Base-by-base conservation (phyloP, 345 rosid species). In the Eucalyptus marginata region DNA sequence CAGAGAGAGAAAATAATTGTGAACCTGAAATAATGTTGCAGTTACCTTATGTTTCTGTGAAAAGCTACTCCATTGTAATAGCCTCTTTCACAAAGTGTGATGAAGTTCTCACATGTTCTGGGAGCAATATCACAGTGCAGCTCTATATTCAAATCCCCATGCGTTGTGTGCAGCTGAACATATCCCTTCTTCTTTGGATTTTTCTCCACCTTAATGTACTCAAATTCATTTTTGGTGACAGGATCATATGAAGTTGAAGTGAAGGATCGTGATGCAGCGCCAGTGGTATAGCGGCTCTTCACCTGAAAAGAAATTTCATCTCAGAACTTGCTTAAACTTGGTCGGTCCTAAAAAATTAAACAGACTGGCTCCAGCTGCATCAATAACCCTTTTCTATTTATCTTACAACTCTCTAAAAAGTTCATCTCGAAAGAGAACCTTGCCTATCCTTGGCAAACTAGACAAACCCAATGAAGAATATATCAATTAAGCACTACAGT, bases 101-200 rank as follows among this genome's bases (percentile, higher is more conserved):
- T 90, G 92, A 98, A 98, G 93, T 96, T 97, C 94, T 98, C 97
- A 86, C 98, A 96, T 54, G 99, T 86, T 92, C 99, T 94, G 46
- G 99, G 99, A 91, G 99, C 92, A 88, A 97, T 94, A 91, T 98
- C 98, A 88, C 98, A 95, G 90, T 98, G 98, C 64, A 98, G 95
- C 91, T 98, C 99, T 91, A 97, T 96, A 92, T 97, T 97, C 90
- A 98, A 91, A 93, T 98, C 98, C 71, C 99, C 99, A 87, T 94
- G 98, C 24, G 98, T 96, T 62, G 99, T 97, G 56, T 91, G 96
- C 93, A 97, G 89, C 94, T 96, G 96, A 91, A 97, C 96, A 91
- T 98, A 97, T 81, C 99, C 99, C 96, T 97, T 98, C 97, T 96
- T 98, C 91, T 91, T 95, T 7, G 98, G 98, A 93, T 95, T 97